Conservation (phyloP, 148 eudicot species). For the Amaranthus hypochondriacus region DNA sequence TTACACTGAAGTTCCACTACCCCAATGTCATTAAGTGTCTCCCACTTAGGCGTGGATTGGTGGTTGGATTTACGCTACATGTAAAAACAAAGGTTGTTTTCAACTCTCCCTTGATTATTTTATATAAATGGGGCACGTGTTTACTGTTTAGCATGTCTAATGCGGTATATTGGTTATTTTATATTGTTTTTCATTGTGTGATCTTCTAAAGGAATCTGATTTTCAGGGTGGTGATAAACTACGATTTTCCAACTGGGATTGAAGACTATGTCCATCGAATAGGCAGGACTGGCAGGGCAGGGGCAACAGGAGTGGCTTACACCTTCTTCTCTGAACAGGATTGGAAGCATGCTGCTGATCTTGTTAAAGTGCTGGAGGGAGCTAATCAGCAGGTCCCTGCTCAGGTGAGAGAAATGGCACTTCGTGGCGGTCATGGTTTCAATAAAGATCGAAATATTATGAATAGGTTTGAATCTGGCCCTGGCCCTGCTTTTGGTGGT, state of each 20-base stretch:
- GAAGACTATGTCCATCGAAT: conserved; percentile 98
- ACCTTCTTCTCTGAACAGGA: conserved; percentile 96
- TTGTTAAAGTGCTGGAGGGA: conserved; percentile 84
- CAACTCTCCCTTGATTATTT: no score
- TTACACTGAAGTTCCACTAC: no score
- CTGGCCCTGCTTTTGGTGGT: conserved; percentile 32
- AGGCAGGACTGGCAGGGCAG: conserved; percentile 98
- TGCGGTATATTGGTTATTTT: neutral
- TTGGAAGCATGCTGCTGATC: conserved; percentile 81
- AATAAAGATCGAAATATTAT: conserved; percentile 55
- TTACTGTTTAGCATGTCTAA: neutral
- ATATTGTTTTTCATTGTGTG: neutral
- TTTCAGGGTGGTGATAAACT: conserved; percentile 88
- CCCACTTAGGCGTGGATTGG: no score
- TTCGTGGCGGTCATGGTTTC: conserved; percentile 63
- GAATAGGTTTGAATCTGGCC: conserved; percentile 51
- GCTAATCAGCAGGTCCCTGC: conserved; percentile 91
- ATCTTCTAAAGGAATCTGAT: neutral
- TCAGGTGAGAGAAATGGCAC: conserved; percentile 74
- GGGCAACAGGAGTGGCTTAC: conserved; percentile 85
- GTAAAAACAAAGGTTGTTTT: no score
- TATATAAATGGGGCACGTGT: no score
- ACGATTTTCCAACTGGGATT: conserved; percentile 91
- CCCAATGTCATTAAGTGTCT: no score
- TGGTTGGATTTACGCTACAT: no score